A percentile compares a stretch with the other conserved stretches of the same genome.
These are phyloP conservation scores for Coemansia sp. DNA, from an alignment of 192 early-diverging fungal genomes.

Conservation along the genomic window DNA sequence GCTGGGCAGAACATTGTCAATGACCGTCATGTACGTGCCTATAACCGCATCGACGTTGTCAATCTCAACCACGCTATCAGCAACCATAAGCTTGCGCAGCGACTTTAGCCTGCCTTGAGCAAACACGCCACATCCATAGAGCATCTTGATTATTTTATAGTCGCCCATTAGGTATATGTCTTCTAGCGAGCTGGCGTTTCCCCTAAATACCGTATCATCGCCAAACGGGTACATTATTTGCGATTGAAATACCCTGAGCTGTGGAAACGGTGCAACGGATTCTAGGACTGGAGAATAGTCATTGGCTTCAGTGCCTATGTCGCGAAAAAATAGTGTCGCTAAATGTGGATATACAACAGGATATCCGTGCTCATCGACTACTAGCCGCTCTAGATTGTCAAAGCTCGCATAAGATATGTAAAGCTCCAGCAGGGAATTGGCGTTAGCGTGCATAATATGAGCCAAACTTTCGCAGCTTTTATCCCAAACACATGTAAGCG, in stretches of 20 bases:
- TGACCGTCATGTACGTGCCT: conserved; percentile 5
- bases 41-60: conserved; percentile 2
- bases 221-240: conserved; percentile 3
- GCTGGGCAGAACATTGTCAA: conserved; percentile 1
- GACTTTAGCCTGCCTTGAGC: conserved; percentile 3
- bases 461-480: background rate
- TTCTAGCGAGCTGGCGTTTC: conserved; percentile 3
- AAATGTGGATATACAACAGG: conserved; percentile 4
- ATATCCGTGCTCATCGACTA: conserved; percentile 5
- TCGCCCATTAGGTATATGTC: background rate
- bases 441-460: background rate
- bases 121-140: conserved; percentile 4
- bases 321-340: background rate
- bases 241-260: conserved; percentile 2
- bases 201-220: conserved; percentile 8
- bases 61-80: conserved; percentile 2
- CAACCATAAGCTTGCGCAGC: background rate
- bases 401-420: conserved; percentile 1
- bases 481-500: background rate
- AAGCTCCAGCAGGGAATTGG: background rate
- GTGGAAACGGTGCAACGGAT: background rate
- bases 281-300: background rate
- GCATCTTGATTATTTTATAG: conserved; percentile 3
- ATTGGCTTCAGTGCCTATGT: background rate
- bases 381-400: background rate